Evolutionary conservation across 1,284 basidiomycete genomes (phyloP).

Genomic region (Austroboletus novae-zelandiae): DNA sequence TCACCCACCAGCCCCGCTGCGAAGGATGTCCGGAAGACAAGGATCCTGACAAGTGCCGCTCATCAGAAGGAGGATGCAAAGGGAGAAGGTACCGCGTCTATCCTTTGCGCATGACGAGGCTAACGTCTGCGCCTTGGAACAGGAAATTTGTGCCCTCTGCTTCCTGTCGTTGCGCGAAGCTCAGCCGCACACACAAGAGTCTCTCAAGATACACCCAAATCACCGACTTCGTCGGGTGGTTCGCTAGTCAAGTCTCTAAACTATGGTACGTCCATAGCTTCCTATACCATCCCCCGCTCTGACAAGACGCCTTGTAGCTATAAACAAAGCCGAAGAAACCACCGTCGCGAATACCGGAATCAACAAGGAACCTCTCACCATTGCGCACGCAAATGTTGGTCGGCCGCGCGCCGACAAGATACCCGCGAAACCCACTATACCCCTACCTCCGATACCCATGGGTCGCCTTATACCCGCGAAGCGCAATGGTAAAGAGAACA

Average conservation of each 20-base stretch:
- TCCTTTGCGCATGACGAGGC: conserved; percentile 1
- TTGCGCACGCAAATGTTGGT: not conserved
- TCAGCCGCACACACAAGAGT: not conserved
- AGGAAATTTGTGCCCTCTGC: not conserved
- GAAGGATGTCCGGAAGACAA: conserved; percentile 3
- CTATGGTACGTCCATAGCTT: conserved; percentile 3
- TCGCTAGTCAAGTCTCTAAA: not conserved
- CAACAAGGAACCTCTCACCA: not conserved
- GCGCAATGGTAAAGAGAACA: conserved; percentile 22
- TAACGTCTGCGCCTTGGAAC: not conserved
- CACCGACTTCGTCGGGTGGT: not conserved
- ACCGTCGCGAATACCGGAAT: not conserved
- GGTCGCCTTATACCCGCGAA: conserved; percentile 2
- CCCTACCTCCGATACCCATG: conserved; percentile 9
- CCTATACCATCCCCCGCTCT: not conserved
- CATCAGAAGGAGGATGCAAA: not conserved
- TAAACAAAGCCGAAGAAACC: not conserved
- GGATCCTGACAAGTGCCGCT: conserved; percentile 1
- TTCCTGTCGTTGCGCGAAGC: not conserved
- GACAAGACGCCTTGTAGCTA: not conserved
- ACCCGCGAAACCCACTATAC: conserved; percentile 6
- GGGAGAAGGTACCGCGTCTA: conserved; percentile 8
- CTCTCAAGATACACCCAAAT: not conserved
- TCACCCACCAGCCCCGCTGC: not conserved
- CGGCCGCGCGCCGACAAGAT: conserved; percentile 9